These are phyloP conservation scores for Phytophthora multivora DNA, from an alignment of 352 stramenopile species.

Conservation along the genomic window DNA sequence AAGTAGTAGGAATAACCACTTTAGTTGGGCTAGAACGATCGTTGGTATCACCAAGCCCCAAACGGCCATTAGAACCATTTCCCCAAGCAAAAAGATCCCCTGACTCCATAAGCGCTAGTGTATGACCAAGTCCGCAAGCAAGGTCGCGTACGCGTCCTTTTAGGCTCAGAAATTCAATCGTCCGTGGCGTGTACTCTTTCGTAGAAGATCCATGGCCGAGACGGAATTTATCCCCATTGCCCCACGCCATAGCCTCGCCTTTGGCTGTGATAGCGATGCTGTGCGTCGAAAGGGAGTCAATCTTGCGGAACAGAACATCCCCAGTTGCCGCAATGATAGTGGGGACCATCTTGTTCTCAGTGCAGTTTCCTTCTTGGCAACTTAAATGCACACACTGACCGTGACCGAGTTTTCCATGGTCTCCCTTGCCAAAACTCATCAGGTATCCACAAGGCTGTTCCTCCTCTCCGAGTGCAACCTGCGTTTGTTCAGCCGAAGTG, in stretches of 20 bases:
- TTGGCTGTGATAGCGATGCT: conserved; percentile 72
- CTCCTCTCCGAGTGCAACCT: conserved; percentile 31
- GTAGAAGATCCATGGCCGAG: conserved; percentile 72
- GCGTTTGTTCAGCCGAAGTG: conserved; percentile 31
- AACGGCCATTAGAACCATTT: conserved; percentile 83
- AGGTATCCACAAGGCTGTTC: conserved; percentile 46
- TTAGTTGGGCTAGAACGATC: conserved; percentile 65
- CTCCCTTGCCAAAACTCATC: conserved; percentile 87
- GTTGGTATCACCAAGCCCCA: conserved; percentile 79
- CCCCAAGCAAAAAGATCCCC: conserved; percentile 86
- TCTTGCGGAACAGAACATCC: conserved; percentile 59
- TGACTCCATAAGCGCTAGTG: conserved; percentile 56
- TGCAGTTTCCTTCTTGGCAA: conserved; percentile 80
- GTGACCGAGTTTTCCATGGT: conserved; percentile 84
- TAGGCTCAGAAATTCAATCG: conserved; percentile 61
- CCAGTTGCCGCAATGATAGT: conserved; percentile 64
- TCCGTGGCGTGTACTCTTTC: conserved; percentile 73
- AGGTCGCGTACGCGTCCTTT: conserved; percentile 69
- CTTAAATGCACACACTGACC: conserved; percentile 67
- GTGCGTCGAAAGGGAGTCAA: conserved; percentile 87
- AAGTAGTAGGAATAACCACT: conserved; percentile 13
- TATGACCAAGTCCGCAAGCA: conserved; percentile 71
- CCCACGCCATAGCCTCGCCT: conserved; percentile 78
- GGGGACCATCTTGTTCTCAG: conserved; percentile 77
- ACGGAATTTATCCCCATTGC: conserved; percentile 85